Evolutionary conservation across 768 basidiomycete genomes (phyloP).

Genomic region (Tubosaeta sp.): DNA sequence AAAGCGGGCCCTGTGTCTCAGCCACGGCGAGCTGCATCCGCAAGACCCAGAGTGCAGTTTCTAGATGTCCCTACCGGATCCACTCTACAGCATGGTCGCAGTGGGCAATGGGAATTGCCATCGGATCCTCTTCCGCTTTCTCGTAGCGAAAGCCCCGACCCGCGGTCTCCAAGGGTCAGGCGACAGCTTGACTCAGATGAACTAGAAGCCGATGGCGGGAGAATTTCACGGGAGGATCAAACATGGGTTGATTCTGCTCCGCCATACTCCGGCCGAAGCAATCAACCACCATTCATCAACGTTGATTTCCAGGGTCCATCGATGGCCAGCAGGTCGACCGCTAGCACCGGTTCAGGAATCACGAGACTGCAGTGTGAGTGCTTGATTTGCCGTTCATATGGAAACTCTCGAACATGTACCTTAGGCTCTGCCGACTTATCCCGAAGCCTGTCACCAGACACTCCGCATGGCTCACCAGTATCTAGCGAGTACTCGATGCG

Average conservation of each 20-base stretch:
- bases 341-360: conserved; percentile 7
- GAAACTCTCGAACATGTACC: neutral
- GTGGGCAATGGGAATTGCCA: neutral
- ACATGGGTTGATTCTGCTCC: conserved; percentile 25
- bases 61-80: conserved; percentile 1
- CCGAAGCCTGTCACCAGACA: conserved; percentile 1
- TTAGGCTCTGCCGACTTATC: conserved; percentile 11
- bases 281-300: neutral
- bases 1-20: conserved; percentile 46
- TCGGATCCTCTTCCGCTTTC: neutral
- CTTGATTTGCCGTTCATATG: neutral
- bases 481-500: conserved; percentile 8
- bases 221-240: neutral
- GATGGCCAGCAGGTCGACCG: conserved; percentile 2
- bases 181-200: conserved; percentile 10
- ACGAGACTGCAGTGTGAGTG: conserved; percentile 10
- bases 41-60: conserved; percentile 15
- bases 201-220: neutral
- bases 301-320: neutral
- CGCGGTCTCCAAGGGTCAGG: conserved; percentile 4
- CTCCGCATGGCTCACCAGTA: conserved; percentile 4
- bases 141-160: conserved; percentile 12
- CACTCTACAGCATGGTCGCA: neutral
- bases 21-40: conserved; percentile 10
- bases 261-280: conserved; percentile 25